Conservation (phyloP, 768 basidiomycete species). For the Lentinula aciculospora region DNA sequence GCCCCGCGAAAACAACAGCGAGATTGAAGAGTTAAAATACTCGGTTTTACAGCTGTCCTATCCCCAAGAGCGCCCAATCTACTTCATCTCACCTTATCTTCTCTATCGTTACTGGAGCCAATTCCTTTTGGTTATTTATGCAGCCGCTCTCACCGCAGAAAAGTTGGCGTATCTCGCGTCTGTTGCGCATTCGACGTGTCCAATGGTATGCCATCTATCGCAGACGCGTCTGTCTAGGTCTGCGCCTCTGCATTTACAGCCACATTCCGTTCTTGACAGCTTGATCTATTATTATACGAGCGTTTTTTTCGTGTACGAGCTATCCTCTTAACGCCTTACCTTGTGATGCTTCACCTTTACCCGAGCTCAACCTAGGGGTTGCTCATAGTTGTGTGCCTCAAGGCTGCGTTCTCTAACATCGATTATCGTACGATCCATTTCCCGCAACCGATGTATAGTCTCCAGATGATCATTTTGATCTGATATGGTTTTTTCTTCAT, state of each 20-base stretch:
- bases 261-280: too few species aligned
- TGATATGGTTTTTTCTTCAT: too few species aligned
- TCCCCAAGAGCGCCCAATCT: background rate
- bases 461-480: too few species aligned
- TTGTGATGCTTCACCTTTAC: background rate
- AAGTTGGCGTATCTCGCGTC: background rate
- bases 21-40: background rate
- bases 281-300: too few species aligned
- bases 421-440: background rate
- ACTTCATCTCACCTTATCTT: background rate
- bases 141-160: background rate
- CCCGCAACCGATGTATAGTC: background rate
- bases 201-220: background rate
- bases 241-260: too few species aligned
- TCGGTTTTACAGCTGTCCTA: background rate
- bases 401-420: background rate
- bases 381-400: background rate
- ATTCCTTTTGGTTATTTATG: background rate
- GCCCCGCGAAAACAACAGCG: background rate
- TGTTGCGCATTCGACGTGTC: background rate
- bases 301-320: background rate
- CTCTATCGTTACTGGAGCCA: background rate
- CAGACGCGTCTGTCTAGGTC: background rate
- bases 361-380: background rate
- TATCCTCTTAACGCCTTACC: background rate